These are phyloP conservation scores for Cercospora nicotianae DNA, from an alignment of 2,329 filamentous ascomycete species.

Conservation along the genomic window DNA sequence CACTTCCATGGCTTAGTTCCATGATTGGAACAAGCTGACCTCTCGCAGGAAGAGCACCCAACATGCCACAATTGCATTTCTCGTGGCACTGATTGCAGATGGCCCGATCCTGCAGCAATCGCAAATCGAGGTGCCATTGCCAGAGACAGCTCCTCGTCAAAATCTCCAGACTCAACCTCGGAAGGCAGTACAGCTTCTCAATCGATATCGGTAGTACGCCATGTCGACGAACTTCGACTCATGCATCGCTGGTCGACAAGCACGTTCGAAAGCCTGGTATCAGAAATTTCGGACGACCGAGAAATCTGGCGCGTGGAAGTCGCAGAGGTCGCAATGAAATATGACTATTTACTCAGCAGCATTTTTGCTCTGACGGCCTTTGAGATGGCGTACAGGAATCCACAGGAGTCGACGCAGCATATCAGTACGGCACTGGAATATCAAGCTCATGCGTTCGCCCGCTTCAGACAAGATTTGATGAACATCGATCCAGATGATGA, in stretches of 20 bases:
- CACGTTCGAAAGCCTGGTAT: slow-evolving; percentile 18
- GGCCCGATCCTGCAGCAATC: slow-evolving; percentile 4
- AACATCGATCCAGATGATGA: slow-evolving; percentile 8
- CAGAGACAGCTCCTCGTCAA: slow-evolving; percentile 1
- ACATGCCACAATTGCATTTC: slow-evolving; percentile 19
- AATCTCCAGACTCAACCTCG: slow-evolving; percentile 6
- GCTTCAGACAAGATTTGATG: slow-evolving; percentile 14
- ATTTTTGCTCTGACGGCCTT: slow-evolving; percentile 23
- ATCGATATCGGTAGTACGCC: background rate
- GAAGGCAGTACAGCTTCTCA: slow-evolving; percentile 5
- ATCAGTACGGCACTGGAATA: slow-evolving; percentile 20
- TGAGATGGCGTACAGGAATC: slow-evolving; percentile 17
- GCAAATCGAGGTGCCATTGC: background rate
- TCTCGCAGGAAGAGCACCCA: slow-evolving; percentile 14
- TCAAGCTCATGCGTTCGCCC: slow-evolving; percentile 18
- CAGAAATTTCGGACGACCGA: slow-evolving; percentile 15
- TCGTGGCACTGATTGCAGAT: slow-evolving; percentile 17
- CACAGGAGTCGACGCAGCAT: slow-evolving; percentile 12
- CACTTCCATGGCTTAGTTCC: too few species aligned
- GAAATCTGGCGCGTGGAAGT: slow-evolving; percentile 16
- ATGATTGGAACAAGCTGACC: background rate
- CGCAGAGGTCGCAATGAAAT: slow-evolving; percentile 18
- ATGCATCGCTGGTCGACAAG: slow-evolving; percentile 27
- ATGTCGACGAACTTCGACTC: slow-evolving; percentile 21
- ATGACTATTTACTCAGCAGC: slow-evolving; percentile 21